phyloP scores from a whole-genome alignment of 352 stramenopile genomes.

The Pythium brassicae region DNA sequence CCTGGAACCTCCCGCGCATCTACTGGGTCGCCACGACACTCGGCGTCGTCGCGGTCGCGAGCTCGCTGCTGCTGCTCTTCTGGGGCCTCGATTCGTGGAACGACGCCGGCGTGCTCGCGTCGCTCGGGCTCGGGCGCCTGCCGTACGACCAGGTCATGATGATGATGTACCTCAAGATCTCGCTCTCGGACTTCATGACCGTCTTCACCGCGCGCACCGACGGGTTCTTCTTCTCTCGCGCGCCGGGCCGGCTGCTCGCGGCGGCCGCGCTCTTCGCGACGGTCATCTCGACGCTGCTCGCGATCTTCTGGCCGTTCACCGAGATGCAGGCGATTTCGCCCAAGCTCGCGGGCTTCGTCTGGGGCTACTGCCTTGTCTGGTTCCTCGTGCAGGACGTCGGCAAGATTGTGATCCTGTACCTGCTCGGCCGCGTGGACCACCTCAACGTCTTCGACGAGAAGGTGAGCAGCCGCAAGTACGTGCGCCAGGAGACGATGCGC shows the following conservation, averaged over 20 bases:
- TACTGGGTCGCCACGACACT: conserved; percentile 49
- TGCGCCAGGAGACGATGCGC: conserved; percentile 58
- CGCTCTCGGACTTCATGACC: conserved; percentile 91
- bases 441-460: conserved; percentile 58
- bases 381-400: conserved; percentile 85
- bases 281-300: conserved; percentile 72
- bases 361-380: conserved; percentile 86
- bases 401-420: conserved; percentile 64
- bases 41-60: conserved; percentile 72
- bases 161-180: conserved; percentile 94
- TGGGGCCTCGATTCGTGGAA: conserved; percentile 86
- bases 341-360: conserved; percentile 77
- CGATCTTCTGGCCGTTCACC: conserved; percentile 82
- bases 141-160: conserved; percentile 89
- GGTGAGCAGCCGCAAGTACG: conserved; percentile 57
- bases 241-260: conserved; percentile 66
- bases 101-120: conserved; percentile 47
- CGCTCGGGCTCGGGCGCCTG: conserved; percentile 60
- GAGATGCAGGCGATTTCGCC: conserved; percentile 75
- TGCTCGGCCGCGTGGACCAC: conserved; percentile 53
- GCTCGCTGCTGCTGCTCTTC: conserved; percentile 82
- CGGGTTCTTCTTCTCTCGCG: conserved; percentile 75
- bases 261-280: conserved; percentile 76
- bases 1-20: conserved; percentile 71
- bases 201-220: conserved; percentile 88